Base-by-base conservation (phyloP, 257 asterid species). In the Rauvolfia tetraphylla region DNA sequence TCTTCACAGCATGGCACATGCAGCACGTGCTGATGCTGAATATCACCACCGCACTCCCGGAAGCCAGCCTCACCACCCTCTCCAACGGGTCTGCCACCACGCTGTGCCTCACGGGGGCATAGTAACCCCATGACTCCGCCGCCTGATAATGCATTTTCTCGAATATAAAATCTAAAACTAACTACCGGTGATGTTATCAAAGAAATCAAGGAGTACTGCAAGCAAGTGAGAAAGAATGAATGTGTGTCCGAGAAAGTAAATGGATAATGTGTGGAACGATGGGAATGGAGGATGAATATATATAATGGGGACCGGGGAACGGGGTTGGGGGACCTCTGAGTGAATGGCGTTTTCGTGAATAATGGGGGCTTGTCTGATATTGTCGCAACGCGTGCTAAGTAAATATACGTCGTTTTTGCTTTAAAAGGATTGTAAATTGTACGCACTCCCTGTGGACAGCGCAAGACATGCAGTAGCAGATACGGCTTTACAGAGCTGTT, bases 341-440 rank as follows among this genome's bases (percentile, higher is more conserved):
- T 17, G 44, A 53, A 23, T 31, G 76, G 68, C 78, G 27, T 58
- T 78, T 62, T 62, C 29, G 77, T 63, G 54, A 42, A 62, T 70
- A 12, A 14, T 46, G 31, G 31, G 59, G 66, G 29, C 18, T 46
- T 83, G 83, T 78, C 85, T 76, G 76, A 62, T 70, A 82, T 79
- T 81, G 88, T 87, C 88, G 85, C 79, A 77, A 87, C 78, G 94
- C 89, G 88, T 86, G 91, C 89, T 42, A 3, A 67, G 66, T 79
- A 46, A 72, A 77, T 70, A 57, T 72, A 41, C 66, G 81, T 76
- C 58, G 81, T 78, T 68, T 79, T 79, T 82, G 78, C 87, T 79
- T 79, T 78, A 82, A 82, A 84, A 73, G 87, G 84, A 83, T 76
- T 41, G 79, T 31, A 23, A 75, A 75, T 58, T 44, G 82, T 75